Conservation (phyloP, 345 rosid genomes). For the Nephelium lappaceum region DNA sequence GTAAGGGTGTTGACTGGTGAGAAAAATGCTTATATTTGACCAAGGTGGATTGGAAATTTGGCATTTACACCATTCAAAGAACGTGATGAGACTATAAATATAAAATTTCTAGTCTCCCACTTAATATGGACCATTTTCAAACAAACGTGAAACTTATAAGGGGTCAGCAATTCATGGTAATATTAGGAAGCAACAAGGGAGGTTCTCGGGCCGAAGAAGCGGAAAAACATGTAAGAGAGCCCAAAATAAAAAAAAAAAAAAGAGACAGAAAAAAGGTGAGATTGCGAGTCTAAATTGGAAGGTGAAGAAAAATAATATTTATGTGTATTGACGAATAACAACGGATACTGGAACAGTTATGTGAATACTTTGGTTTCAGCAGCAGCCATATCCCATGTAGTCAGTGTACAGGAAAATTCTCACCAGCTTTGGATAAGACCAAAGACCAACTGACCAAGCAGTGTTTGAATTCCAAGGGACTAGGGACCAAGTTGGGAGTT, state of each 20-base stretch:
- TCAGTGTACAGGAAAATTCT: neutral
- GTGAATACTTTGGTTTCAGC: neutral
- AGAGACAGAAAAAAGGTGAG: neutral
- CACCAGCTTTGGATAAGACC: neutral
- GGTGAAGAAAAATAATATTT: neutral
- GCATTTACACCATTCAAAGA: neutral
- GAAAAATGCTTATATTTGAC: constrained; percentile 24
- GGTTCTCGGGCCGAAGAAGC: constrained; percentile 16
- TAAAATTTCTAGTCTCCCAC: neutral
- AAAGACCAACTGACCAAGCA: neutral
- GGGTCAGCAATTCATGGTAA: neutral
- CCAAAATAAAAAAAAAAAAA: neutral
- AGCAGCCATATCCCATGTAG: neutral
- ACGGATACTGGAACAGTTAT: neutral
- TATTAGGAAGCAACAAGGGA: constrained; percentile 37
- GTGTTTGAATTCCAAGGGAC: constrained; percentile 5
- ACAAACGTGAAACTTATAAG: constrained; percentile 6
- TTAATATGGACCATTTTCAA: neutral
- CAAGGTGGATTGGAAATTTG: neutral
- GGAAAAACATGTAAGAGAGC: neutral
- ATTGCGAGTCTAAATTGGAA: constrained; percentile 39
- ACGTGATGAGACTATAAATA: neutral
- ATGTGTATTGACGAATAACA: neutral
- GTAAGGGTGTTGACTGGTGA: neutral
- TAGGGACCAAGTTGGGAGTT: neutral